These are phyloP conservation scores for Gracilaria gracilis DNA, from an alignment of 23 red algal species.

Conservation along the genomic window DNA sequence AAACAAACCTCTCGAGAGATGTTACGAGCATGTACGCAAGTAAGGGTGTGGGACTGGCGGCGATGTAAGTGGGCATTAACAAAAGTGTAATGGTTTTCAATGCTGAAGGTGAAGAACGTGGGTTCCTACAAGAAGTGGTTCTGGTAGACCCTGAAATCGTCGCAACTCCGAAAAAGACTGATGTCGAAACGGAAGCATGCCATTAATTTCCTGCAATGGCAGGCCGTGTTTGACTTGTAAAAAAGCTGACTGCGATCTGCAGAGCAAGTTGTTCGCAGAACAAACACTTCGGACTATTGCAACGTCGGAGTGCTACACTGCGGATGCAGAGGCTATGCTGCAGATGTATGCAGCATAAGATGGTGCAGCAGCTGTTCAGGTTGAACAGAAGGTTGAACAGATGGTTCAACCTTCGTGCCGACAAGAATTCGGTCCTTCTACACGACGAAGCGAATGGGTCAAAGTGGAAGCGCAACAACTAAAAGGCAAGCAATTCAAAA, in stretches of 20 bases:
- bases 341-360: no score
- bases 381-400: no score
- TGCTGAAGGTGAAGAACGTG: slow-evolving; percentile 65
- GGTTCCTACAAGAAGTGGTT: slow-evolving; percentile 86
- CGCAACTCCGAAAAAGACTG: slow-evolving; percentile 67
- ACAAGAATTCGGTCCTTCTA: no score
- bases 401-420: no score
- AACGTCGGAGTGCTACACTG: no score
- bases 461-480: slow-evolving; percentile 88
- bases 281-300: no score
- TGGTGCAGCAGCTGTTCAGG: no score
- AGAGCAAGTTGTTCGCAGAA: no score
- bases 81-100: slow-evolving; percentile 96
- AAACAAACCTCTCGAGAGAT: slow-evolving; percentile 77
- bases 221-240: slow-evolving; percentile 76
- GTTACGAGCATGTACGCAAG: slow-evolving; percentile 95
- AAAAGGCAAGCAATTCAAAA: slow-evolving; percentile 86
- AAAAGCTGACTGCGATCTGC: no score
- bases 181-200: no score
- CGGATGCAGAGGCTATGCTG: no score
- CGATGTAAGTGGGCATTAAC: slow-evolving; percentile 94
- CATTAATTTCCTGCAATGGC: slow-evolving; percentile 90
- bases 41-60: slow-evolving; percentile 90
- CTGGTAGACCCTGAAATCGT: slow-evolving; percentile 92
- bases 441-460: slow-evolving; percentile 80